Percentiles rank a stretch among this genome's conserved stretches.
Evolutionary conservation across 352 stramenopile species (phyloP).

Genomic region (Thalassiosira livingstoniorum): DNA sequence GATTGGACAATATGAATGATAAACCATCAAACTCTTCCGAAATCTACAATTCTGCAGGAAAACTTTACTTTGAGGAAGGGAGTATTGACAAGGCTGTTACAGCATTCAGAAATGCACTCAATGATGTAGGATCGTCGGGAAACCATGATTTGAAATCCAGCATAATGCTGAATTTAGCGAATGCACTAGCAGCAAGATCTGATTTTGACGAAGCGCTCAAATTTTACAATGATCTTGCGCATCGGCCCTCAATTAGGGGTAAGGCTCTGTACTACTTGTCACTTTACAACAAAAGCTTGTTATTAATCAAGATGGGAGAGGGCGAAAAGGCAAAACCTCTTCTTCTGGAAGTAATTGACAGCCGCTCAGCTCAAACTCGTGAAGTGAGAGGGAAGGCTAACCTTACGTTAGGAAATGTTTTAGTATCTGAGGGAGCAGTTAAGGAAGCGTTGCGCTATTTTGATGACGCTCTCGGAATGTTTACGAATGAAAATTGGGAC

Average conservation of each 20-base stretch:
- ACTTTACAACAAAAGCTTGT: constrained; percentile 47
- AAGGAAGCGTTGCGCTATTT: constrained; percentile 40
- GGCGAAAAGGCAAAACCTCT: constrained; percentile 34
- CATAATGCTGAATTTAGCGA: constrained; percentile 49
- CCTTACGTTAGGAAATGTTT: constrained; percentile 31
- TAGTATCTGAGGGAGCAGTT: constrained; percentile 24
- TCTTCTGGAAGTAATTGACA: constrained; percentile 33
- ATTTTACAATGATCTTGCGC: constrained; percentile 34
- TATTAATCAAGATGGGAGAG: constrained; percentile 46
- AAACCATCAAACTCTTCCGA: constrained; percentile 19
- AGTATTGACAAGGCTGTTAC: constrained; percentile 36
- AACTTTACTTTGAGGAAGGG: constrained; percentile 45
- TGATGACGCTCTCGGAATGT: constrained; percentile 36
- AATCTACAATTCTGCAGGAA: constrained; percentile 53
- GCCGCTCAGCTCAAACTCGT: constrained; percentile 21
- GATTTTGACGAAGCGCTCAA: constrained; percentile 31
- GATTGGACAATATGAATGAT: constrained; percentile 35
- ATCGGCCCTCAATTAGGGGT: constrained; percentile 14
- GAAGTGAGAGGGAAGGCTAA: constrained; percentile 37
- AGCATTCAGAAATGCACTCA: constrained; percentile 41
- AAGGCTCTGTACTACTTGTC: constrained; percentile 36
- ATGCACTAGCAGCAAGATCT: constrained; percentile 29
- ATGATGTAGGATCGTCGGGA: constrained; percentile 9
- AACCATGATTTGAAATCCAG: constrained; percentile 21
- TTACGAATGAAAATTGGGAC: constrained; percentile 16